Evolutionary conservation across 163 green algal species (phyloP).

Genomic region (Smithsoniella earleae): DNA sequence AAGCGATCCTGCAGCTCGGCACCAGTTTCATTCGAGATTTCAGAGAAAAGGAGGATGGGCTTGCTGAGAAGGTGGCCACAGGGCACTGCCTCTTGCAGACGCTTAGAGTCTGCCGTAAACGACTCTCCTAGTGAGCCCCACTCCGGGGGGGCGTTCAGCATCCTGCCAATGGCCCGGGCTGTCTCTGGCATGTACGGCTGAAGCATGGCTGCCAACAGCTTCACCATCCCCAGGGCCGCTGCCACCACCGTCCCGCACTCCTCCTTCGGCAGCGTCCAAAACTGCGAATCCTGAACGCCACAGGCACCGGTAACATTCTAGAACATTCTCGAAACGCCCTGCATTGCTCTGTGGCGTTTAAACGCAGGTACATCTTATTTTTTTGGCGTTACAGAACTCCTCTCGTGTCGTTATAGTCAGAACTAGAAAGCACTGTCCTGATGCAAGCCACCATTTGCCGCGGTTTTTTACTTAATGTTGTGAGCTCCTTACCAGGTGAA

Average conservation of each 20-base stretch:
- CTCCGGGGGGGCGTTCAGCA: not conserved
- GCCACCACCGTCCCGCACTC: conserved; percentile 59
- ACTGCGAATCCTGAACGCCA: conserved; percentile 63
- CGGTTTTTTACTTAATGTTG: too few species aligned
- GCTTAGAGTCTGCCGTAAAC: conserved; percentile 7
- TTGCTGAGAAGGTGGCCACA: conserved; percentile 65
- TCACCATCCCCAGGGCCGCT: conserved; percentile 67
- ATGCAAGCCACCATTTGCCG: too few species aligned
- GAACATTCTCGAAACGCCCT: too few species aligned
- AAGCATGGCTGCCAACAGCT: conserved; percentile 72
- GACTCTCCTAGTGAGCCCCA: conserved; percentile 11
- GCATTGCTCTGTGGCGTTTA: too few species aligned
- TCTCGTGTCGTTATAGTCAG: too few species aligned
- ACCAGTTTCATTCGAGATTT: conserved; percentile 73
- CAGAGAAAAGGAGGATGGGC: conserved; percentile 67
- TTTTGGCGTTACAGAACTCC: too few species aligned
- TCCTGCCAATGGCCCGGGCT: not conserved
- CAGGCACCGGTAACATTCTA: too few species aligned
- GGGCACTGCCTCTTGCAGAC: conserved; percentile 35
- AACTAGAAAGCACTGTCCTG: too few species aligned
- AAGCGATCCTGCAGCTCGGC: conserved; percentile 46
- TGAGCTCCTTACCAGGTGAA: too few species aligned
- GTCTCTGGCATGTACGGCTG: conserved; percentile 75
- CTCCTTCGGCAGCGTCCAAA: conserved; percentile 66
- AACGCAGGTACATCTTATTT: too few species aligned